phyloP scores from a whole-genome alignment of 2,329 filamentous ascomycete species.

The Trichoderma sp. region DNA sequence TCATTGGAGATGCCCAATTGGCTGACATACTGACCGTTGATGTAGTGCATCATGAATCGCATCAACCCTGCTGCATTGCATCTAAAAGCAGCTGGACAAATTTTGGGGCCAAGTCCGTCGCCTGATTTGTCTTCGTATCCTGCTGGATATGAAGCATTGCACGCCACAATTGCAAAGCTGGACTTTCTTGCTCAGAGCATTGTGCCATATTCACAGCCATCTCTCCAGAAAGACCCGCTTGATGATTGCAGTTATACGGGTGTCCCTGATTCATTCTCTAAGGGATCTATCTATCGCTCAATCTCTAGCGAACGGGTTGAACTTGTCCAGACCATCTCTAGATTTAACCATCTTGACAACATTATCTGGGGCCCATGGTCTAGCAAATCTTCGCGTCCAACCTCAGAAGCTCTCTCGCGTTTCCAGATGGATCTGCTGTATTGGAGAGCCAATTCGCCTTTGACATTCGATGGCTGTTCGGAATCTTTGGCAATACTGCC shows the following conservation, averaged over 20 bases:
- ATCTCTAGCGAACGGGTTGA: neutral
- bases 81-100: neutral
- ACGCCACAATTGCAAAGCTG: neutral
- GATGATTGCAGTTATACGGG: neutral
- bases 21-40: neutral
- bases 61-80: neutral
- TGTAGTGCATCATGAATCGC: neutral
- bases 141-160: neutral
- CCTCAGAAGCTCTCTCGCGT: neutral
- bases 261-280: neutral
- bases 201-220: neutral
- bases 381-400: neutral
- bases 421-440: neutral
- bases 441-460: neutral
- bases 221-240: neutral
- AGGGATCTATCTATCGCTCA: neutral
- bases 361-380: neutral
- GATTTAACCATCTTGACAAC: neutral
- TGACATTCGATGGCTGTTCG: neutral
- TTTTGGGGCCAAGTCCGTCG: fast-evolving
- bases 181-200: neutral
- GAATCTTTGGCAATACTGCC: neutral
- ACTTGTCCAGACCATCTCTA: neutral
- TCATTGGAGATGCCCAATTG: neutral
- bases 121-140: neutral